Base-by-base conservation (phyloP, 2,329 filamentous ascomycete species). In the Dothideomycetes sp. region DNA sequence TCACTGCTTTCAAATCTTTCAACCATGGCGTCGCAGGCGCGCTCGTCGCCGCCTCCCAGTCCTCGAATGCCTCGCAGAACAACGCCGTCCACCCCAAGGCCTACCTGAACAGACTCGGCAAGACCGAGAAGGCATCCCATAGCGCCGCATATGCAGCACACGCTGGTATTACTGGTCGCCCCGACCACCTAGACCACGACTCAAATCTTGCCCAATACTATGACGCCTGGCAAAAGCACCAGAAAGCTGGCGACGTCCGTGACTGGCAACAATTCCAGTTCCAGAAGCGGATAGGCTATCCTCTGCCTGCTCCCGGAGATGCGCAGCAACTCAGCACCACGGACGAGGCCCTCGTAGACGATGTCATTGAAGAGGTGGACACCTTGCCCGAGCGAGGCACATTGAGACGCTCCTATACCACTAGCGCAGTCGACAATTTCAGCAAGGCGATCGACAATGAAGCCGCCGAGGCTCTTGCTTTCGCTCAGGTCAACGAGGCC, bases 11-110 rank as follows among this genome's bases (percentile, higher is more conserved):
- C 53, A 96, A 96, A 72, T 87, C 88, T 58, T 83, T 96, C 64
- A 89, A 86, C 63, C 86, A 96, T 77, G 89, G 89, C 67, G 96
- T 95, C 75, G 88, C 88, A 54, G 89, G 96, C 64, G 94, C 88
- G 48, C 82, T 96, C 66, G 87, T 98, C 67, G 91, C 91, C 58
- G 89, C 87, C 55, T 86, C 86, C 49, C 87, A 94, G 74, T 80
- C 82, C 69, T 73, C 77, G 72, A 75, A 86, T 79, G 73, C 79
- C 68, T 59, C 86, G 31, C 70, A 75, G 47, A 71, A 72, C 51
- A 72, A 71, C 41, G 64, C 67, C 32, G 62, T 77, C 43, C 71
- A 69, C 47, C 64, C 70, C 31, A 66, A 78, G 53, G 61, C 66
- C 43, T 57, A 69, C 40, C 62, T 68, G 42, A 64, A 63, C 31